These are phyloP conservation scores for Iberis amara DNA, from an alignment of 441 rosid species.

Conservation along the genomic window DNA sequence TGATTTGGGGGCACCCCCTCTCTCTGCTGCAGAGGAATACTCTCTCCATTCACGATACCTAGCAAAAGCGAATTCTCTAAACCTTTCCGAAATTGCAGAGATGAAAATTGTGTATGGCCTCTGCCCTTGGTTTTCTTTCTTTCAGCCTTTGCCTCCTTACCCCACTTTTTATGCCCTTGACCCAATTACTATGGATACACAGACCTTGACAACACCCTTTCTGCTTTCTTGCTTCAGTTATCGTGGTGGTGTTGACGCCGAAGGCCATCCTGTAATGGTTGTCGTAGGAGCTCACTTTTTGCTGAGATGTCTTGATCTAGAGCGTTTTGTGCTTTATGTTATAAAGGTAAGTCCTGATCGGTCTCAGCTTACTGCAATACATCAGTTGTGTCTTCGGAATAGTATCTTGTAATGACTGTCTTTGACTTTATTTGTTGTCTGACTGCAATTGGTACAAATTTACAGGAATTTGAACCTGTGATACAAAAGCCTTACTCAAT, in stretches of 20 bases:
- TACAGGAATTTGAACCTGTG: constrained; percentile 93
- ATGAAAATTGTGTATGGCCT: constrained; percentile 92
- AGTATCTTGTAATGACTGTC: neutral
- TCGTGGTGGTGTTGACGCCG: constrained; percentile 95
- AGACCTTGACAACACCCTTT: constrained; percentile 17
- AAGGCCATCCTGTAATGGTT: constrained; percentile 95
- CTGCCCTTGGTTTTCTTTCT: constrained; percentile 18
- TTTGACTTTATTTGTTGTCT: constrained; percentile 3
- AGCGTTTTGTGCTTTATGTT: constrained; percentile 77
- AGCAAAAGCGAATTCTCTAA: constrained; percentile 85
- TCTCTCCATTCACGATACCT: constrained; percentile 96
- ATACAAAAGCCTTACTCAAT: constrained; percentile 90
- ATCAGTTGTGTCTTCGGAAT: neutral
- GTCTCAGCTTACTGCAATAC: constrained; percentile 5
- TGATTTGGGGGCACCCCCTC: constrained; percentile 77
- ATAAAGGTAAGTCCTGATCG: constrained; percentile 49
- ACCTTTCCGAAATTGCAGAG: constrained; percentile 95
- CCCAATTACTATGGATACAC: constrained; percentile 7
- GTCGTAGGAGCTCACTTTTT: constrained; percentile 98
- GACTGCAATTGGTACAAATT: constrained; percentile 24
- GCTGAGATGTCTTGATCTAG: constrained; percentile 89
- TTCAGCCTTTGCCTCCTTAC: constrained; percentile 6
- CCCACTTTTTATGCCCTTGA: neutral
- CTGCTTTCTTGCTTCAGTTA: constrained; percentile 50
- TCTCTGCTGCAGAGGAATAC: constrained; percentile 94